A percentile compares a stretch with the other conserved stretches of the same genome.
These are phyloP conservation scores for Citrus unshiu DNA, from an alignment of 345 rosid species.

Conservation along the genomic window DNA sequence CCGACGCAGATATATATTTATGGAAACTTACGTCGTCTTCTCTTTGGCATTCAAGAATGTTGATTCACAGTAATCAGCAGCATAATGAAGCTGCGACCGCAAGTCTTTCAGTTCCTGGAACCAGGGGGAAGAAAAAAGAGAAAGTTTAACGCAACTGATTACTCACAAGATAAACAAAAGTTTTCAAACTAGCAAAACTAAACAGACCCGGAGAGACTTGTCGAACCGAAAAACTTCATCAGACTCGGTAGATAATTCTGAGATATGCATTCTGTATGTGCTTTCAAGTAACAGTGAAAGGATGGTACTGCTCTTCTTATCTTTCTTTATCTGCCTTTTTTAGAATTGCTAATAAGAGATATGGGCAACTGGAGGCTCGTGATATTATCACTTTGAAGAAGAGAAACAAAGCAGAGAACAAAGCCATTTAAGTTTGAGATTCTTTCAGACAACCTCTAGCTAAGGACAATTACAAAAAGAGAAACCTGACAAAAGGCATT, in stretches of 20 bases:
- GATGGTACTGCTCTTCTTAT: background rate
- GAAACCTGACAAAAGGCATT: conserved; percentile 33
- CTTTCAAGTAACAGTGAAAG: background rate
- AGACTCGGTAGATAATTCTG: conserved; percentile 20
- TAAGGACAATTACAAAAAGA: background rate
- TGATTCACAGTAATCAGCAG: conserved; percentile 59
- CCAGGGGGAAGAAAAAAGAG: too few relatives aligned
- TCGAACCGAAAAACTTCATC: conserved; percentile 33
- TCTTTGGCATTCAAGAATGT: conserved; percentile 44
- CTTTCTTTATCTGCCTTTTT: background rate
- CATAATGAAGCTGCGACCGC: conserved; percentile 64
- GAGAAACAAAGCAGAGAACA: background rate
- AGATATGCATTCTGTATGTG: conserved; percentile 18
- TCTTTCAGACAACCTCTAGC: background rate
- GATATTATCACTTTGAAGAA: background rate
- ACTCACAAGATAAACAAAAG: background rate
- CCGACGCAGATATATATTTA: background rate
- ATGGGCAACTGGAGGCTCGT: conserved; percentile 13
- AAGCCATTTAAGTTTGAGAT: conserved; percentile 11
- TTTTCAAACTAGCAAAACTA: background rate
- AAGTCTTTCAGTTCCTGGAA: conserved; percentile 60
- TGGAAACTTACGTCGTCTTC: conserved; percentile 38
- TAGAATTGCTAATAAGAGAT: background rate
- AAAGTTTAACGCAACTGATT: background rate
- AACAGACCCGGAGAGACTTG: conserved; percentile 52